phyloP scores from a whole-genome alignment of 345 rosid species.

The Eucalyptus camaldulensis region DNA sequence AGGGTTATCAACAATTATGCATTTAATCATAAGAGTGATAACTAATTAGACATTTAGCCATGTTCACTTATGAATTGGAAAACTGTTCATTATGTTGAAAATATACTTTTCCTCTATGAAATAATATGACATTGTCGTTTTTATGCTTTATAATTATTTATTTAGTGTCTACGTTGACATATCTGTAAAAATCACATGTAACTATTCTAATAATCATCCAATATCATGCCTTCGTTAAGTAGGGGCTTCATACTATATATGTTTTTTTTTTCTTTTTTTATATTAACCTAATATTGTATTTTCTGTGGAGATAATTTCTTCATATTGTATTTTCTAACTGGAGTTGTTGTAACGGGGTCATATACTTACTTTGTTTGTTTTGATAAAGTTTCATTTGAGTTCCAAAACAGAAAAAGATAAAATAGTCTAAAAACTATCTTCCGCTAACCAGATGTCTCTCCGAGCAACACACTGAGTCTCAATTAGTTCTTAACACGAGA shows the following conservation, averaged over 20 bases:
- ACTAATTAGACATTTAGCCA: neutral
- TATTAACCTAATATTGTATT: neutral
- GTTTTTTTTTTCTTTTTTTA: fast-evolving
- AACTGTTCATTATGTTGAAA: neutral
- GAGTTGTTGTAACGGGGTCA: neutral
- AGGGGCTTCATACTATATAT: neutral
- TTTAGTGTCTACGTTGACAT: neutral
- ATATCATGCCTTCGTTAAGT: neutral
- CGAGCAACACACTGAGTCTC: neutral
- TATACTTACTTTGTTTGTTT: neutral
- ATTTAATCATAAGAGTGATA: neutral
- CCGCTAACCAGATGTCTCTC: neutral
- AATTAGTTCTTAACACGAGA: neutral
- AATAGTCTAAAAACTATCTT: neutral
- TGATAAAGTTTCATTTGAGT: neutral
- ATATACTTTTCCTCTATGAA: neutral
- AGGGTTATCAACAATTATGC: neutral
- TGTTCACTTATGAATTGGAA: neutral
- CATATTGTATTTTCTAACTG: neutral
- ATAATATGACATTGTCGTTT: neutral
- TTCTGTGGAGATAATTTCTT: neutral
- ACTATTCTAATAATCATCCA: neutral
- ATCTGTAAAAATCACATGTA: too few relatives aligned
- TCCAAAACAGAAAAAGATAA: neutral
- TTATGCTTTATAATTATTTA: too few relatives aligned